Percentiles rank a stretch among this genome's conserved stretches.
Conservation (phyloP, 73 alveolate genomes). For the Paramecium sexaurelia region DNA sequence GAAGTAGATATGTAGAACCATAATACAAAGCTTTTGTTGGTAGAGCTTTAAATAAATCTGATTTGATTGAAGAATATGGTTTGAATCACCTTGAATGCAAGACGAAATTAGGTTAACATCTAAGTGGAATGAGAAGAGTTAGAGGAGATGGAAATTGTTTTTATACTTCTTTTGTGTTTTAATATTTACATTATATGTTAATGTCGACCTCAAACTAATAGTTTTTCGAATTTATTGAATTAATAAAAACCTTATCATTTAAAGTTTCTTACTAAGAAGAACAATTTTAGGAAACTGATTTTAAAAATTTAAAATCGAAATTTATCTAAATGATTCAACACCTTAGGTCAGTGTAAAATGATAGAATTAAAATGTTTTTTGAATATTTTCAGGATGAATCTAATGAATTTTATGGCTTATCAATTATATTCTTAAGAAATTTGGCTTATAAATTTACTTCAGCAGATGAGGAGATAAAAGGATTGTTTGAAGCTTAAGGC, state of each 20-base stretch:
- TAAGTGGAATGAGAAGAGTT: background rate
- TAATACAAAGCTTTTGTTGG: background rate
- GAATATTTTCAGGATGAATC: background rate
- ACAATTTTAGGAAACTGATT: background rate
- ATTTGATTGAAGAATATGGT: background rate
- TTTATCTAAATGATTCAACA: background rate
- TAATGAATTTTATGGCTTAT: background rate
- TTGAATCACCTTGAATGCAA: background rate
- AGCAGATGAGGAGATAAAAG: background rate
- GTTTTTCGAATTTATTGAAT: background rate
- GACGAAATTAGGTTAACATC: background rate
- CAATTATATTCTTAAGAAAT: background rate
- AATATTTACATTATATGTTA: background rate
- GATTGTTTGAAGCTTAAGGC: background rate
- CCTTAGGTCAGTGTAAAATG: background rate
- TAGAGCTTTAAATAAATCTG: background rate
- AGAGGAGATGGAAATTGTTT: conserved; percentile 28
- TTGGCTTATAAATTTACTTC: background rate
- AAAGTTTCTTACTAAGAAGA: background rate
- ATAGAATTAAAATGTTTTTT: background rate
- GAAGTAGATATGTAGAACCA: background rate
- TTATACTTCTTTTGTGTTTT: background rate
- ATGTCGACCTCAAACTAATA: background rate
- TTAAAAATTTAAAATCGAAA: background rate
- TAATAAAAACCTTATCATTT: background rate